Evolutionary conservation across 257 asterid genomes (phyloP), one percentile per base, ranked within the genome.

Genomic region (Cruciata laevipes): DNA sequence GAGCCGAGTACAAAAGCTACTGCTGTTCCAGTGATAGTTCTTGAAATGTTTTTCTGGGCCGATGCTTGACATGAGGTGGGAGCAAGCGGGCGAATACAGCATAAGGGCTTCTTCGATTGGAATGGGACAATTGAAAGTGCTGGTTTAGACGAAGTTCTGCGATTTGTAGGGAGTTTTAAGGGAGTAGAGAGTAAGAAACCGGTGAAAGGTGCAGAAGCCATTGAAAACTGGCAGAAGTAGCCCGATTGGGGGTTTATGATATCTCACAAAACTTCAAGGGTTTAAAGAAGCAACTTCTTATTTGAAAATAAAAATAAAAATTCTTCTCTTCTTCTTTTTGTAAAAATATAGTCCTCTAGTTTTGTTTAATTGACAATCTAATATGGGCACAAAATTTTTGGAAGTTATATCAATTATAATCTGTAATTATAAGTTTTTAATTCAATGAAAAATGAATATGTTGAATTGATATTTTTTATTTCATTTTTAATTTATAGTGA

Each of bases 1-100:
- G 91, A 86, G 42, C 98, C 96, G 67, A 93, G 17, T 11, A 86
- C 75, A 61, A 89, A 55, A 71, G 87, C 59, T n/a, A 80, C 85
- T 23, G 81, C 47, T 56, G 75, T 92, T 69, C 80, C 75, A 3
- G 73, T 74, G 52, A 80, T 37, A 74, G 69, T 51, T 37, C 69
- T 76, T 37, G 84, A 58, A 69, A 63, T 65, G 9, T 32, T 73
- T 37, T 81, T 69, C 71, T 65, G 79, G 73, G 83, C 61, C 49
- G 80, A 68, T 3, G 81, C 21, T 65, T 58, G 25, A 30, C 40
- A 57, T 42, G 82, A 42, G 9, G 40, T 68, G 77, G 86, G 76
- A 30, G 78, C 60, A 73, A 42, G 27, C 62, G 53, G 80, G 62
- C 73, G 71, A 64, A 11, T 78, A 70, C 17, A 55, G 31, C 13